Percentiles rank a stretch among this genome's conserved stretches.
Evolutionary conservation across 306 rosid species (phyloP).

Genomic region (Rosa lucieae): DNA sequence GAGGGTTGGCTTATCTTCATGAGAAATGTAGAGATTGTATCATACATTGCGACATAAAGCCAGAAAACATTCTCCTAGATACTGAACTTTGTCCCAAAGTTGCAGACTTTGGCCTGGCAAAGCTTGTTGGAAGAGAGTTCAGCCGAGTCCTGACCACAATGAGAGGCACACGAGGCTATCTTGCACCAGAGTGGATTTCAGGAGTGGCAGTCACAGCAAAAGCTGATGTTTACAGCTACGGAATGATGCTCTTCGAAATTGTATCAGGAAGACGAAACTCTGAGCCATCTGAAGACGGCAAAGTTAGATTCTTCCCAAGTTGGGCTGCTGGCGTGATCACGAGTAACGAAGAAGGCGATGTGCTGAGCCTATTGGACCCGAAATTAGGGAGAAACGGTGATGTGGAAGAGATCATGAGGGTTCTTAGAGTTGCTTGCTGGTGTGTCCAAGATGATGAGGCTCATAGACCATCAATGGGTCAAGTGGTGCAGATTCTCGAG

Average conservation of each 20-base stretch:
- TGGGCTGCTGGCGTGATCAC: conserved; percentile 40
- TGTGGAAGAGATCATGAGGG: conserved; percentile 43
- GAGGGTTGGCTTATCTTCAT: conserved; percentile 82
- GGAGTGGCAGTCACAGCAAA: conserved; percentile 82
- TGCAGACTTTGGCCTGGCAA: conserved; percentile 91
- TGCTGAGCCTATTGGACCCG: conserved; percentile 52
- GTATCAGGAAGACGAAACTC: conserved; percentile 82
- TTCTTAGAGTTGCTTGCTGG: conserved; percentile 78
- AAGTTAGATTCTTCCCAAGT: conserved; percentile 58
- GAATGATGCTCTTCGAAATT: conserved; percentile 88
- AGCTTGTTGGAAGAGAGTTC: conserved; percentile 80
- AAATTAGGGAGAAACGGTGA: conserved; percentile 53
- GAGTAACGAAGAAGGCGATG: conserved; percentile 43
- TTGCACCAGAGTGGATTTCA: conserved; percentile 90
- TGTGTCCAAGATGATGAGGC: conserved; percentile 77
- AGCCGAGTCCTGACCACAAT: conserved; percentile 85
- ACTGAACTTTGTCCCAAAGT: conserved; percentile 65
- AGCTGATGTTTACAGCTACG: conserved; percentile 90
- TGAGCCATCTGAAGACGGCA: conserved; percentile 54
- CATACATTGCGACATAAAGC: conserved; percentile 92
- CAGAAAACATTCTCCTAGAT: conserved; percentile 90
- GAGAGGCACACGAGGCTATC: conserved; percentile 96
- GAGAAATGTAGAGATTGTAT: conserved; percentile 87
- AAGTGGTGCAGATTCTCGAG: conserved; percentile 79
- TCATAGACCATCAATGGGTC: conserved; percentile 78